Percentiles rank a stretch among this genome's conserved stretches.
These are phyloP conservation scores for Diaporthe amygdali DNA, from an alignment of 2,329 filamentous ascomycete genomes.

Conservation along the genomic window DNA sequence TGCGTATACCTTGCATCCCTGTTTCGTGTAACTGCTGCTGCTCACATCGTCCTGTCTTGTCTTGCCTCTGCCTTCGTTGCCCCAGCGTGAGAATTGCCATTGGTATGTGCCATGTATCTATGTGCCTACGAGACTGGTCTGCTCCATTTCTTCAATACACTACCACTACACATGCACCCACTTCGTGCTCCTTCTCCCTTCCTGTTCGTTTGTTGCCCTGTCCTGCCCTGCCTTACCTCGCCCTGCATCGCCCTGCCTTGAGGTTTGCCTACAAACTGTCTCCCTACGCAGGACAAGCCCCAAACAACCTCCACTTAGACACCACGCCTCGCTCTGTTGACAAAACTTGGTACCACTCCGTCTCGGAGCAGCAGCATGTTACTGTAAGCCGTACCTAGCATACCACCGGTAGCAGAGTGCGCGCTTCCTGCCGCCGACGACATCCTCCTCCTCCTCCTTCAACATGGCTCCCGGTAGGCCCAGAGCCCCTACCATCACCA, in stretches of 20 bases:
- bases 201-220: background rate
- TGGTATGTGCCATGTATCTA: background rate
- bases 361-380: conserved; percentile 21
- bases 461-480: conserved; percentile 35
- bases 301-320: background rate
- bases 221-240: background rate
- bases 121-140: too few species aligned
- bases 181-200: conserved; percentile 7
- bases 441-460: background rate
- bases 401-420: background rate
- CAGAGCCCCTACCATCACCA: conserved; percentile 58
- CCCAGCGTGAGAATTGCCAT: background rate
- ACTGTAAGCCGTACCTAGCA: background rate
- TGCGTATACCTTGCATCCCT: background rate
- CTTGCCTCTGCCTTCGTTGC: background rate
- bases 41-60: background rate
- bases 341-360: conserved; percentile 4
- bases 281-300: conserved; percentile 7
- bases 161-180: conserved; percentile 6
- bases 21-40: background rate
- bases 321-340: background rate
- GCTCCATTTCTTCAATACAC: background rate
- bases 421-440: conserved; percentile 4
- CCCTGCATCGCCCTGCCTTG: too few species aligned
- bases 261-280: background rate